Evolutionary conservation across 495 filamentous ascomycete genomes (phyloP).

Genomic region (Hyphodiscus hymeniophilus): DNA sequence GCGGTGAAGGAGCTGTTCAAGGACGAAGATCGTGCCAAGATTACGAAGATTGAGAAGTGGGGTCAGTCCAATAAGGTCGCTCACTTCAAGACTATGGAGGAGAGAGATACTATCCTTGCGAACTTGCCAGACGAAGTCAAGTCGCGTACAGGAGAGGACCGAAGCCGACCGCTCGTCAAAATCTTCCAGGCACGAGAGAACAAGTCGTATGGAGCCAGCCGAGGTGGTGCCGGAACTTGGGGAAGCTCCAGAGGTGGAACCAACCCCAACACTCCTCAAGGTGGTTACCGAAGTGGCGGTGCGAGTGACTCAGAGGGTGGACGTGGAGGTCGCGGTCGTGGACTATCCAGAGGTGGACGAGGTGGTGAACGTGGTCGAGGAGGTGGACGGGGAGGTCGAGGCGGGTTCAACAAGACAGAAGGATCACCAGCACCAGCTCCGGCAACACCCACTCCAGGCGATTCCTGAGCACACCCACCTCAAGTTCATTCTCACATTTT

Average conservation of each 20-base stretch:
- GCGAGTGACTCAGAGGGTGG: conserved; percentile 72
- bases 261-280: conserved; percentile 39
- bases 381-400: conserved; percentile 52
- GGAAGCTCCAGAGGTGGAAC: conserved; percentile 57
- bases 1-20: conserved; percentile 69
- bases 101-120: conserved; percentile 67
- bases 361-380: conserved; percentile 47
- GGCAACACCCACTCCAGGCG: conserved; percentile 36
- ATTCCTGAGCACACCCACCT: conserved; percentile 32
- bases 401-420: conserved; percentile 46
- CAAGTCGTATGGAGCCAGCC: conserved; percentile 38
- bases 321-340: conserved; percentile 50
- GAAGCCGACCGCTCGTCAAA: conserved; percentile 70
- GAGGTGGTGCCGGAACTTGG: conserved; percentile 63
- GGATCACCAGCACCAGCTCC: conserved; percentile 43
- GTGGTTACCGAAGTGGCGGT: conserved; percentile 66
- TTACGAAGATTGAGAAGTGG: conserved; percentile 68
- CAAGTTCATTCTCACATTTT: conserved; percentile 12
- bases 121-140: conserved; percentile 67
- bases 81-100: conserved; percentile 67
- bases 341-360: conserved; percentile 50
- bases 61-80: conserved; percentile 70
- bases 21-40: conserved; percentile 73
- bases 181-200: conserved; percentile 61
- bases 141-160: conserved; percentile 51